Percentiles rank a stretch among this genome's conserved stretches.
phyloP scores from a whole-genome alignment of 2,329 filamentous ascomycete genomes.

The Beauveria scarabaeidicola region DNA sequence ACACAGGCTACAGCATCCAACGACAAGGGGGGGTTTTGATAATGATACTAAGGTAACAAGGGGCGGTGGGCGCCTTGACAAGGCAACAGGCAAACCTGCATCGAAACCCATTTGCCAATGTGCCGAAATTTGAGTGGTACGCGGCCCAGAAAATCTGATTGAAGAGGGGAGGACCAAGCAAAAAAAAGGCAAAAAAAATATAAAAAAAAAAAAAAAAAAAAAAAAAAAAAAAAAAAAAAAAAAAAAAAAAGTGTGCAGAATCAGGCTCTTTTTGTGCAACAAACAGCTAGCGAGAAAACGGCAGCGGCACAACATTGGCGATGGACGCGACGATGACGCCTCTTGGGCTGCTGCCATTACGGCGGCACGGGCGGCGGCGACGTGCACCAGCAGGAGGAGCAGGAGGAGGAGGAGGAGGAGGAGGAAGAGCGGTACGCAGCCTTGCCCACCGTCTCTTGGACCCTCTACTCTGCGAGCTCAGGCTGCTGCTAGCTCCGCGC shows the following conservation, averaged over 20 bases:
- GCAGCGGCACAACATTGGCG: background rate
- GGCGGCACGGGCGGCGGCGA: background rate
- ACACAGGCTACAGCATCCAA: background rate
- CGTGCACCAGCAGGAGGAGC: background rate
- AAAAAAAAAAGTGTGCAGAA: background rate
- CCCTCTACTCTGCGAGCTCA: background rate
- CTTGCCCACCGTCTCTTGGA: background rate
- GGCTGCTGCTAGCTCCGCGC: background rate
- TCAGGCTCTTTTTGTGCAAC: background rate
- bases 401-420: background rate
- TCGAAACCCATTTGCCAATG: background rate
- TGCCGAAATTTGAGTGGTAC: background rate
- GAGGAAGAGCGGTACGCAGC: background rate
- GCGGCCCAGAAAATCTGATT: background rate
- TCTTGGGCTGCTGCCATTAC: background rate
- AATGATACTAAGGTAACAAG: no score
- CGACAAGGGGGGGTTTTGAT: background rate
- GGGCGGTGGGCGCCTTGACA: background rate
- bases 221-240: no score
- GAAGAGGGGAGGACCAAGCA: no score
- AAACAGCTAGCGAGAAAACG: no score
- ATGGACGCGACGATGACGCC: background rate
- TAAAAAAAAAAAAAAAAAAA: no score
- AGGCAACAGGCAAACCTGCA: background rate
- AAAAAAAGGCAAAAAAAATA: no score